Evolutionary conservation across 345 rosid species (phyloP).

Genomic region (Linum usitatissimum): DNA sequence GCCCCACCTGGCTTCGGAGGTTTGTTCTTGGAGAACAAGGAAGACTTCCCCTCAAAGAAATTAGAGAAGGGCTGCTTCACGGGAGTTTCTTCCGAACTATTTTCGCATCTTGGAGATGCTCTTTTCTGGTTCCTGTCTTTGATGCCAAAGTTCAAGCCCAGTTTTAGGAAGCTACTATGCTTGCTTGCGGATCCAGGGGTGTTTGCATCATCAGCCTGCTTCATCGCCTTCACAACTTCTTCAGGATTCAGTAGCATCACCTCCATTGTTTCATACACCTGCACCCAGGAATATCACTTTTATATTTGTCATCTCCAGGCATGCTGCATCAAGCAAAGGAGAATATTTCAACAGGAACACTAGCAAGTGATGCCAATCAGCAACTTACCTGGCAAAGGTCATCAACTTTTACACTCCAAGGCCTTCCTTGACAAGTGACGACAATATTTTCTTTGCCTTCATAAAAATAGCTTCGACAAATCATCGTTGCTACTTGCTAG

Average conservation of each 20-base stretch:
- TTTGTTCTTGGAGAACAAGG: conserved; percentile 51
- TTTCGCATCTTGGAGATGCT: conserved; percentile 32
- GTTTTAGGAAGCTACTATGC: conserved; percentile 47
- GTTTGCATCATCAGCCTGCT: conserved; percentile 35
- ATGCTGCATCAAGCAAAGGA: neutral
- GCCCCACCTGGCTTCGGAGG: conserved; percentile 54
- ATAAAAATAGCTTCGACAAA: conserved; percentile 54
- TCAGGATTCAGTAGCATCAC: conserved; percentile 59
- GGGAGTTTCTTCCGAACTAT: conserved; percentile 31
- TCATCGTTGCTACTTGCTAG: conserved; percentile 31
- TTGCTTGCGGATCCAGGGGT: conserved; percentile 34
- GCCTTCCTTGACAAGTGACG: conserved; percentile 52
- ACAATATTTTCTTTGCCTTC: conserved; percentile 79
- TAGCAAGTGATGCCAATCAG: neutral
- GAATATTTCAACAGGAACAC: neutral
- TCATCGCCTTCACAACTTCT: conserved; percentile 48
- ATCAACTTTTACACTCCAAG: conserved; percentile 56
- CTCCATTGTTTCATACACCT: conserved; percentile 92
- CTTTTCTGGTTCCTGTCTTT: conserved; percentile 45
- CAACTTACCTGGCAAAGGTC: conserved; percentile 73
- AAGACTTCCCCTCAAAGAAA: conserved; percentile 77
- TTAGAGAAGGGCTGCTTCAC: conserved; percentile 55
- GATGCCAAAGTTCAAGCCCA: conserved; percentile 58
- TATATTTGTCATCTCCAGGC: neutral
- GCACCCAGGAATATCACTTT: conserved; percentile 1